phyloP scores from a whole-genome alignment of 2,329 filamentous ascomycete genomes.

The Zymoseptoria pseudotritici region DNA sequence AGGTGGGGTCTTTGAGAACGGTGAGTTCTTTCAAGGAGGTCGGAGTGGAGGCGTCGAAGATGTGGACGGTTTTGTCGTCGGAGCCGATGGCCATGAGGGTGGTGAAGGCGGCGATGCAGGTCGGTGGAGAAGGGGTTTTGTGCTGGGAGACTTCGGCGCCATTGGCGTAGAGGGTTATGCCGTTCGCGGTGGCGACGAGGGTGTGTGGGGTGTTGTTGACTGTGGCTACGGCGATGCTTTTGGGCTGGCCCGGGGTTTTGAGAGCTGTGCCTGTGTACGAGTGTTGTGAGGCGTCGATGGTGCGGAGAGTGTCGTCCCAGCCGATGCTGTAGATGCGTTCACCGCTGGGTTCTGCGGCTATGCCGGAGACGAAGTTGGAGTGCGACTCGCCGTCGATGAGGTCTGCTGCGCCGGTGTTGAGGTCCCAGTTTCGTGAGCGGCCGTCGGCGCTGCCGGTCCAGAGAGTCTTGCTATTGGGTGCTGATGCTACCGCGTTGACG shows the following conservation, averaged over 20 bases:
- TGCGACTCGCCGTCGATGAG: conserved; percentile 73
- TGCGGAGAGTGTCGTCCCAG: conserved; percentile 88
- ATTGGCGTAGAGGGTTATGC: conserved; percentile 53
- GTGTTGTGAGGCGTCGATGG: conserved; percentile 64
- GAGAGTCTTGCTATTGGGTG: conserved; percentile 53
- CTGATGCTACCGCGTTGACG: conserved; percentile 67
- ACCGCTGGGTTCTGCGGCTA: conserved; percentile 49
- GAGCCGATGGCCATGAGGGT: conserved; percentile 67
- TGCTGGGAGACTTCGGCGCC: conserved; percentile 39
- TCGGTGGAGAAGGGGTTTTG: conserved; percentile 53
- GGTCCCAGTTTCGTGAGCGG: conserved; percentile 75
- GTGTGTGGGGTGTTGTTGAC: conserved; percentile 46
- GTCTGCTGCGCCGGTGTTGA: conserved; percentile 59
- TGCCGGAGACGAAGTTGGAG: conserved; percentile 75
- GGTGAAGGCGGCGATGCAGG: conserved; percentile 63
- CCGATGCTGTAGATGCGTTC: conserved; percentile 70
- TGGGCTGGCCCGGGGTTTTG: conserved; percentile 73
- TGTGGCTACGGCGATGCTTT: conserved; percentile 56
- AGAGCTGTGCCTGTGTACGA: conserved; percentile 64
- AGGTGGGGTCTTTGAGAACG: conserved; percentile 60
- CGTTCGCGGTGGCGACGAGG: conserved; percentile 47
- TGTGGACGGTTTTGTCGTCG: conserved; percentile 64
- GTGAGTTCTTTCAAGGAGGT: conserved; percentile 45
- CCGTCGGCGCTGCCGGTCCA: conserved; percentile 93
- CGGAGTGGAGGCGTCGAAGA: conserved; percentile 58